Conservation (phyloP, 805 yeast species). For the Candida methanosorbosa region DNA sequence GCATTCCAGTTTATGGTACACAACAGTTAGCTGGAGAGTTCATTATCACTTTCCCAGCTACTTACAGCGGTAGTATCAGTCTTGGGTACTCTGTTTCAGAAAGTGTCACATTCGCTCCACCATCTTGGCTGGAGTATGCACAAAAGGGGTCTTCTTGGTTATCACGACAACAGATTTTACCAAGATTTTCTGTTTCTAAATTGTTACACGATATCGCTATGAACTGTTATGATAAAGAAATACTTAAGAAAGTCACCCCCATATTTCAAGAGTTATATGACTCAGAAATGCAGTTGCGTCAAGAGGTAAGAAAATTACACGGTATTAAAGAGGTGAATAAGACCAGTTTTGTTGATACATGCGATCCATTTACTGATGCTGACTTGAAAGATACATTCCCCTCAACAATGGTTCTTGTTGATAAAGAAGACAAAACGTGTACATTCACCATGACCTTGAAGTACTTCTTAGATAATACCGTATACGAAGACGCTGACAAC, state of each 20-base stretch:
- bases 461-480: constrained; percentile 19
- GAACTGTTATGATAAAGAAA: constrained; percentile 28
- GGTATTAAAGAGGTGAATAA: constrained; percentile 22
- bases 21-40: constrained; percentile 58
- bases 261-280: constrained; percentile 26
- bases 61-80: constrained; percentile 42
- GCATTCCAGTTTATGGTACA: constrained; percentile 37
- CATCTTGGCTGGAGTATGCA: constrained; percentile 44
- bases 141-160: constrained; percentile 45
- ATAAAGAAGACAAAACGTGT: constrained; percentile 18
- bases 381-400: constrained; percentile 44
- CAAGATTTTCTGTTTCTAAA: constrained; percentile 43
- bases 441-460: constrained; percentile 24
- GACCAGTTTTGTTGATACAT: constrained; percentile 1
- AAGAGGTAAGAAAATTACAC: constrained; percentile 24
- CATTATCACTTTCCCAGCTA: constrained; percentile 47
- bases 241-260: constrained; percentile 25
- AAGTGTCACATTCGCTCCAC: constrained; percentile 47
- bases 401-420: constrained; percentile 33
- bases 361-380: constrained; percentile 39
- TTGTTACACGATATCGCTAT: constrained; percentile 39
- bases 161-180: constrained; percentile 35
- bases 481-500: constrained; percentile 7
- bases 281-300: constrained; percentile 36
- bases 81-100: constrained; percentile 52